A percentile compares a stretch with the other conserved stretches of the same genome.
Evolutionary conservation across 441 rosid species (phyloP).

Genomic region (Dalechampia spathulata): DNA sequence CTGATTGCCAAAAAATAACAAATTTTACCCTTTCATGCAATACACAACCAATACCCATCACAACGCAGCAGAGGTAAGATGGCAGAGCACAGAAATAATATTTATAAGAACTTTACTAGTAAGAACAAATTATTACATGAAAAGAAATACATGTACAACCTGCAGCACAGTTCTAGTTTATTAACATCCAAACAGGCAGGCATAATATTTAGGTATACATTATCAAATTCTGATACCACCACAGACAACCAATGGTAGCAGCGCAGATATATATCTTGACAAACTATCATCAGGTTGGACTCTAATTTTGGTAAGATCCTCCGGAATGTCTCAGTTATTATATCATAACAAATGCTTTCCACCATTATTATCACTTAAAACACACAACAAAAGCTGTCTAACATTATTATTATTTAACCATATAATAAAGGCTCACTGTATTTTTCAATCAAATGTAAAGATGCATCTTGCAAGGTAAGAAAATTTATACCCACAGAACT

Average conservation of each 20-base stretch:
- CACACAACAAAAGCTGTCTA: not conserved
- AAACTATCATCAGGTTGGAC: not conserved
- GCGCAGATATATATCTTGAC: not conserved
- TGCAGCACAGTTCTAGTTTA: too few relatives aligned
- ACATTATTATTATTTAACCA: too few relatives aligned
- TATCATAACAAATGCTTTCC: too few relatives aligned
- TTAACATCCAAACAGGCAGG: too few relatives aligned
- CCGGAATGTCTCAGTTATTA: not conserved
- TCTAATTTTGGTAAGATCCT: not conserved
- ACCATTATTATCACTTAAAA: not conserved
- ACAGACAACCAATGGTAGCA: not conserved
- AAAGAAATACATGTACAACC: not conserved
- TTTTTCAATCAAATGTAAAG: not conserved
- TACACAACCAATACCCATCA: not conserved
- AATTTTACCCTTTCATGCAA: not conserved
- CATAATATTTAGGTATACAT: too few relatives aligned
- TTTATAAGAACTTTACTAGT: not conserved
- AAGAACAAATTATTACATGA: not conserved
- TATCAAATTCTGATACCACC: not conserved
- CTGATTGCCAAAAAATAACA: slow-evolving; percentile 25
- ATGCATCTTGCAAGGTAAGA: not conserved
- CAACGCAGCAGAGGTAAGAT: not conserved
- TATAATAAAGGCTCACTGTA: too few relatives aligned
- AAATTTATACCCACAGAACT: not conserved
- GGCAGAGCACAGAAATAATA: not conserved